phyloP scores from a whole-genome alignment of 108 stramenopile species.

The Conticribra weissflogii region DNA sequence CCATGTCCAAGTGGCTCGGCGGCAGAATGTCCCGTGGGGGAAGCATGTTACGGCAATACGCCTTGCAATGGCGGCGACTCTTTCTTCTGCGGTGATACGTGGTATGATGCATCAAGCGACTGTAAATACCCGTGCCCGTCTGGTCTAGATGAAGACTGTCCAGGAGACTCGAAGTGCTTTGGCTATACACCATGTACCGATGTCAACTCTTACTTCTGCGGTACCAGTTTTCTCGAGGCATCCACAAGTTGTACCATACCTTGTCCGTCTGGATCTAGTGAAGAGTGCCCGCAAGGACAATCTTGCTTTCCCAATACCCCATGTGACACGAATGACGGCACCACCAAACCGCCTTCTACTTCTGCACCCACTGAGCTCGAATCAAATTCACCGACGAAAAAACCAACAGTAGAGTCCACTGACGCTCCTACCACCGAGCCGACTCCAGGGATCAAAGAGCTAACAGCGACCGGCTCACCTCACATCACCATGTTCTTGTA shows the following conservation, averaged over 20 bases:
- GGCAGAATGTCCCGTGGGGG: constrained; percentile 51
- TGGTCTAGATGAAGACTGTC: constrained; percentile 49
- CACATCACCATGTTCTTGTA: constrained; percentile 40
- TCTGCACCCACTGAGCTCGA: not conserved
- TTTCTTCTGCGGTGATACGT: constrained; percentile 47
- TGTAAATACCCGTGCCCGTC: constrained; percentile 46
- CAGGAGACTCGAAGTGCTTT: constrained; percentile 40
- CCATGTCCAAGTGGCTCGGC: constrained; percentile 50
- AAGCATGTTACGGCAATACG: constrained; percentile 51
- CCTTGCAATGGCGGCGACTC: constrained; percentile 46
- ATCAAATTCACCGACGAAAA: not conserved
- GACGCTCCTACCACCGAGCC: no score
- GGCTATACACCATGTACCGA: constrained; percentile 50
- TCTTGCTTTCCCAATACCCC: constrained; percentile 58
- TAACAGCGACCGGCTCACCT: constrained; percentile 26
- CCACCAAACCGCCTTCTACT: not conserved
- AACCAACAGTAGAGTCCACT: not conserved
- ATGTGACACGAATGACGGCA: constrained; percentile 13
- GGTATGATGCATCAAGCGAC: constrained; percentile 54
- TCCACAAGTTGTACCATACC: constrained; percentile 45
- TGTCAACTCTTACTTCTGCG: constrained; percentile 50
- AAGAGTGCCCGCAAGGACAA: constrained; percentile 40
- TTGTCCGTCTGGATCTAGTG: constrained; percentile 30
- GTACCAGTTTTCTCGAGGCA: constrained; percentile 48
- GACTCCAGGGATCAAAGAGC: no score